Percentiles rank a stretch among this genome's conserved stretches.
Conservation (phyloP, 148 eudicot genomes). For the Nepenthes gracilis region DNA sequence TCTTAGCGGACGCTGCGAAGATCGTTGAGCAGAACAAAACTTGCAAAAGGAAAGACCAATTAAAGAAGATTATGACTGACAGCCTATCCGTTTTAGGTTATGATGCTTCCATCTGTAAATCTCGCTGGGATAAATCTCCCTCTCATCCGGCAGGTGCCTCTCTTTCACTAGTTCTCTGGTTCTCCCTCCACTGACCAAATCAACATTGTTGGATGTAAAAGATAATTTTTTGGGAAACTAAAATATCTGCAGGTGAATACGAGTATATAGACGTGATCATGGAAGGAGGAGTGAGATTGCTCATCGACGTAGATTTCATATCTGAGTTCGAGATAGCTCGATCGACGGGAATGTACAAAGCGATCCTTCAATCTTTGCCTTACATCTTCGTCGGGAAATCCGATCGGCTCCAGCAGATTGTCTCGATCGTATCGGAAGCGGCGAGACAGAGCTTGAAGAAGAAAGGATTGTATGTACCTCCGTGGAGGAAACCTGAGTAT, state of each 20-base stretch:
- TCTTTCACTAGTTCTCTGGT: background rate
- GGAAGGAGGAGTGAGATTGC: conserved; percentile 49
- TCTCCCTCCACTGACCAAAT: background rate
- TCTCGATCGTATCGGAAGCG: conserved; percentile 57
- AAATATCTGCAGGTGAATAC: conserved; percentile 54
- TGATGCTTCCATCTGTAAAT: conserved; percentile 72
- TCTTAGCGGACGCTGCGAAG: conserved; percentile 63
- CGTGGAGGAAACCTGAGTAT: conserved; percentile 87
- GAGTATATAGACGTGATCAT: conserved; percentile 71
- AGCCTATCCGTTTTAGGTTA: conserved; percentile 50
- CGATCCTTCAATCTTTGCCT: conserved; percentile 64
- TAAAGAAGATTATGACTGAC: conserved; percentile 48
- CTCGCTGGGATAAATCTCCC: conserved; percentile 73
- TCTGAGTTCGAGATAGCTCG: conserved; percentile 86
- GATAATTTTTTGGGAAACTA: background rate
- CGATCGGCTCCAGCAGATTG: conserved; percentile 56
- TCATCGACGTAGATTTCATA: conserved; percentile 78
- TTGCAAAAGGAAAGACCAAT: conserved; percentile 46
- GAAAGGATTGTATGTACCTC: conserved; percentile 88
- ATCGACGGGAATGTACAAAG: conserved; percentile 64
- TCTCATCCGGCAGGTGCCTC: conserved; percentile 64
- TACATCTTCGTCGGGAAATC: conserved; percentile 65
- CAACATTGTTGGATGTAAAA: background rate
- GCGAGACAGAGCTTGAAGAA: conserved; percentile 83
- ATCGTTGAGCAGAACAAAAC: conserved; percentile 57